A percentile compares a stretch with the other conserved stretches of the same genome.
Conservation (phyloP, 495 filamentous ascomycete genomes). For the Evansstolkia leycettana region DNA sequence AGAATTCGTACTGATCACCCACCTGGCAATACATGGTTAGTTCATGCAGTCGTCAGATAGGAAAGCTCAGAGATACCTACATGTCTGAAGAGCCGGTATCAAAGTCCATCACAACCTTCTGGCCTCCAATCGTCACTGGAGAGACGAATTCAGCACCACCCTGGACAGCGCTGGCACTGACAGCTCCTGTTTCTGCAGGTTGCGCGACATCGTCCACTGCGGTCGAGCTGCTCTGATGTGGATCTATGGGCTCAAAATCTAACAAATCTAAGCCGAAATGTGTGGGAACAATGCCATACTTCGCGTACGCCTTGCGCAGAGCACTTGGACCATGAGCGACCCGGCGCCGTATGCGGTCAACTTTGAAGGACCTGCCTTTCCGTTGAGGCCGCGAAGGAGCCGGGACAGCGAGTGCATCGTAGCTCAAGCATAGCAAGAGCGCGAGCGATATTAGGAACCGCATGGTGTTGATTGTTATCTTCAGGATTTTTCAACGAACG, state of each 20-base stretch:
- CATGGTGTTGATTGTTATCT: slow-evolving; percentile 14
- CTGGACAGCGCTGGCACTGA: slow-evolving; percentile 46
- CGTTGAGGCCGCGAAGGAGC: slow-evolving; percentile 9
- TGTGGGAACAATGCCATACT: slow-evolving; percentile 39
- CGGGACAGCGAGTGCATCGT: slow-evolving; percentile 27
- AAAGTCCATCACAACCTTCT: slow-evolving; percentile 64
- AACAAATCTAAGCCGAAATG: slow-evolving; percentile 17
- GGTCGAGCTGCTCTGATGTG: slow-evolving; percentile 12
- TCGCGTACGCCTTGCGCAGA: slow-evolving; percentile 49
- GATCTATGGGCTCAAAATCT: slow-evolving; percentile 23
- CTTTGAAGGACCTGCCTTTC: slow-evolving; percentile 40
- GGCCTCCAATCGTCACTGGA: slow-evolving; percentile 59
- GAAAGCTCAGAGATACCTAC: slow-evolving; percentile 37
- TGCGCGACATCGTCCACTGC: slow-evolving; percentile 8
- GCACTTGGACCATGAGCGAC: slow-evolving; percentile 42
- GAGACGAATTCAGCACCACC: slow-evolving; percentile 60
- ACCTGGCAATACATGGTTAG: slow-evolving; percentile 26
- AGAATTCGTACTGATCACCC: slow-evolving; percentile 65
- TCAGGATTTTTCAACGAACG: too few species aligned
- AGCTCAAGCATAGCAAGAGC: slow-evolving; percentile 19
- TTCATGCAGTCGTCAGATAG: neutral
- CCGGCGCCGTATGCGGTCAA: slow-evolving; percentile 43
- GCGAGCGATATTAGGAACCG: slow-evolving; percentile 17
- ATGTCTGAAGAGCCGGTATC: slow-evolving; percentile 78
- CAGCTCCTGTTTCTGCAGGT: slow-evolving; percentile 37